Evolutionary conservation across 140 eudicot species (phyloP), one percentile per base, ranked within the genome.

Genomic region (Stevia rebaudiana): DNA sequence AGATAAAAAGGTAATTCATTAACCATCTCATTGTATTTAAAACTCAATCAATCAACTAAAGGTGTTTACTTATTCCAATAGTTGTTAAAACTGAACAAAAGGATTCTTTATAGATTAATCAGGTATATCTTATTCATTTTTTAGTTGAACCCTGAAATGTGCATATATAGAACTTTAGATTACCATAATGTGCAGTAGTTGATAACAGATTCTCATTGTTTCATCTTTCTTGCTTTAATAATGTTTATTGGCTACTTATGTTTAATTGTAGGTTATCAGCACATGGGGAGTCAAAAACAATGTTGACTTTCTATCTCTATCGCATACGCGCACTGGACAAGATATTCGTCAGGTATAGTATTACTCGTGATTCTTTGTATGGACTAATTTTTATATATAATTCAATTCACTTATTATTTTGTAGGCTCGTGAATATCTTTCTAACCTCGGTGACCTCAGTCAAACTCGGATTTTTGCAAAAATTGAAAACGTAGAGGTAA

Each of bases 401-500:
- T 40, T 64, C 22, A 55, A 33, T 71, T 31, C 22, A 39, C 46
- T 56, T 46, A 35, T 31, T 71, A 16, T n/a, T 28, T 46, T 74
- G 63, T 76, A 92, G 98, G 98, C 98, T 55, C 98, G 98, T 39
- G 83, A 83, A 13, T 89, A 67, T 56, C 80, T 92, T 43, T 77
- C 96, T 40, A 88, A 76, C 58, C 75, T 85, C 22, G 95, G 96
- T 46, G 96, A 85, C 43, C 82, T 88, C 31, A 83, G 80, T 80
- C 98, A 92, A 78, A 88, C 98, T 13, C 98, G 83, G 68, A 92
- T 92, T 12, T 88, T 81, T 47, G 98, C 98, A 39, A 92, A 92
- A 78, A 88, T 92, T 41, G 98, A 92, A 46, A 92, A 92, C 30
- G 83, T 81, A 10, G 98, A 92, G 89, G 98, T 92, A 69, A 73